Evolutionary conservation across 768 basidiomycete genomes (phyloP), one percentile per base, ranked within the genome.

Genomic region (Suillus sp.): DNA sequence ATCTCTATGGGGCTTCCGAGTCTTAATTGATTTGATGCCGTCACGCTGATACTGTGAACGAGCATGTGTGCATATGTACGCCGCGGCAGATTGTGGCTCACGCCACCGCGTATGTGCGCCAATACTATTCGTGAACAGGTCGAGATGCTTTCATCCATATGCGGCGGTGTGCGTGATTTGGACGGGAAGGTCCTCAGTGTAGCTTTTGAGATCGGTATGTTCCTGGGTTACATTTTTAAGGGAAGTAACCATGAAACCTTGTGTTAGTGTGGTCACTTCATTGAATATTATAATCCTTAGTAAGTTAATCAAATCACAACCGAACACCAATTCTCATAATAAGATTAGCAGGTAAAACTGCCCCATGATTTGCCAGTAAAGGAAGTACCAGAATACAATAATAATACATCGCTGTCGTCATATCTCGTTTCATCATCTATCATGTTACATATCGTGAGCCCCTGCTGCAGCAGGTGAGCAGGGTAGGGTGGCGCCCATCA

Each of bases 241-340:
- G 70, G 9, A 72, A 14, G 69, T 51, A 79, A 59, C 40, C 66
- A 84, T 83, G 84, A 81, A 83, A 16, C 75, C 84, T 14, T 85
- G 84, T 84, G 84, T 86, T 34, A 83, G 85, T 69, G 74, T 78
- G 35, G 71, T 84, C 34, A 77, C 22, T 85, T 80, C 70, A 66
- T 86, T 69, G 85, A 85, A 73, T 74, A 76, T 22, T 48, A 16
- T 20, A 51, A 30, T 51, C 22, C 22, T 22, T 25, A 45, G 34
- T n/a, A 38, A n/a, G 18, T 10, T 61, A 3, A 38, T n/a, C 11
- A 61, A 25, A 22, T 27, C 30, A n/a, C 45, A 25, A 8, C 27
- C 42, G 25, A 34, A 34, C 16, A 25, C 14, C 42, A 9, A n/a
- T 53, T 5, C n/a, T 53, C 32, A 18, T 10, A 16, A 53, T n/a